phyloP scores from a whole-genome alignment of 2,329 filamentous ascomycete genomes.

The Macrophomina pseudophaseolina region DNA sequence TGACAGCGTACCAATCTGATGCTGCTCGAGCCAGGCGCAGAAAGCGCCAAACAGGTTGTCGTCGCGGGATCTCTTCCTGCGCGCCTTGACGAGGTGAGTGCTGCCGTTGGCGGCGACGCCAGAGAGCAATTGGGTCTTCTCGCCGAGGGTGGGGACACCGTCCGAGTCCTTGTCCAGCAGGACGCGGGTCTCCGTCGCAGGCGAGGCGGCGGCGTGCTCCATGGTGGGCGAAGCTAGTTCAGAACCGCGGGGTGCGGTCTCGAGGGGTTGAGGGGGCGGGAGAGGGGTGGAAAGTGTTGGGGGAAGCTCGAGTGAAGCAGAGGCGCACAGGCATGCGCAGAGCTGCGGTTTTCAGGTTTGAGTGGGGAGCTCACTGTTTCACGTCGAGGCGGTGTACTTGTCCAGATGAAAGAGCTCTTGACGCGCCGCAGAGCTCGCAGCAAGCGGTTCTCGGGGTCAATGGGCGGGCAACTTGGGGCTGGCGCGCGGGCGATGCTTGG shows the following conservation, averaged over 20 bases:
- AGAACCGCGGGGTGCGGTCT: slow-evolving; percentile 15
- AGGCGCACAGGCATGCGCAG: slow-evolving; percentile 20
- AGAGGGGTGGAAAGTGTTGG: slow-evolving; percentile 4
- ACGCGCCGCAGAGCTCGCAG: not conserved
- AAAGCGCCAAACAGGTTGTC: slow-evolving; percentile 66
- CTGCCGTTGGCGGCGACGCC: slow-evolving; percentile 14
- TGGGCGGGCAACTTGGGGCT: not conserved
- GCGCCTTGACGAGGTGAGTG: slow-evolving; percentile 52
- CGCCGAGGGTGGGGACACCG: slow-evolving; percentile 7
- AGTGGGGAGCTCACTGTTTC: slow-evolving; percentile 26
- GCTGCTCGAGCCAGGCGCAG: slow-evolving; percentile 73
- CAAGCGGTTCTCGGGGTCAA: slow-evolving; percentile 5
- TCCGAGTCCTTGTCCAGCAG: slow-evolving; percentile 23
- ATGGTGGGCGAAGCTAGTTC: slow-evolving; percentile 19
- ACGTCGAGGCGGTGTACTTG: slow-evolving; percentile 27
- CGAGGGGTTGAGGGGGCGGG: not conserved
- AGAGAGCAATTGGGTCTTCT: slow-evolving; percentile 13
- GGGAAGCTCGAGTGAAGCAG: slow-evolving; percentile 14
- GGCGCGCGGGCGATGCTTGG: not conserved
- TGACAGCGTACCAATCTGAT: slow-evolving; percentile 73
- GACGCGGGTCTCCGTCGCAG: slow-evolving; percentile 21
- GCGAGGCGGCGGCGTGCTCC: slow-evolving; percentile 21
- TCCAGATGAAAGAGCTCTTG: not conserved
- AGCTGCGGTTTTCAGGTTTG: slow-evolving; percentile 21
- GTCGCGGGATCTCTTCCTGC: slow-evolving; percentile 66